Evolutionary conservation across 805 yeast species (phyloP).

Genomic region (Zygoascus tannicola): DNA sequence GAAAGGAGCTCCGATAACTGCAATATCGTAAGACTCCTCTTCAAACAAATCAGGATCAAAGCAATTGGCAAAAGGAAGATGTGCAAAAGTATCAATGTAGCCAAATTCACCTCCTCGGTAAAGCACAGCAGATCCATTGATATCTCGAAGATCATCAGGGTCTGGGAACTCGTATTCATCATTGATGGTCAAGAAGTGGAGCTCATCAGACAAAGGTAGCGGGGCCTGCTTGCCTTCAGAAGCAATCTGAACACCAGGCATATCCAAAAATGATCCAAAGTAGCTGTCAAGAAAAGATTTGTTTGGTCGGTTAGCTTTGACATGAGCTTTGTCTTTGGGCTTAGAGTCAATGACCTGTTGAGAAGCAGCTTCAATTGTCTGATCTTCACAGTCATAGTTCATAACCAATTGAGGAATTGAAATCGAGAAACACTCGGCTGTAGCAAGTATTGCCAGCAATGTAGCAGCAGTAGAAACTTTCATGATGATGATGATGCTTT

Average conservation of each 20-base stretch:
- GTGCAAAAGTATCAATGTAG: constrained; percentile 54
- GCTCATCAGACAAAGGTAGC: constrained; percentile 13
- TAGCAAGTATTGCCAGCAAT: neutral
- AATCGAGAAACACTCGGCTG: neutral
- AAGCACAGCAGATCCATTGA: constrained; percentile 37
- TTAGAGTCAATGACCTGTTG: too few relatives aligned
- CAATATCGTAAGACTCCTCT: constrained; percentile 48
- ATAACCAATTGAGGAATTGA: neutral
- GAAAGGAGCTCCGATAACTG: constrained; percentile 69
- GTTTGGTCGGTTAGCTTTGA: neutral
- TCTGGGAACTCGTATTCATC: constrained; percentile 28
- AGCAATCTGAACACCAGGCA: constrained; percentile 9
- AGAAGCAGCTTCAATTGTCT: too few relatives aligned
- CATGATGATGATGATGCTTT: neutral
- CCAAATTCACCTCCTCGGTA: constrained; percentile 34
- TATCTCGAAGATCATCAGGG: constrained; percentile 32
- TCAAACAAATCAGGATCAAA: constrained; percentile 32
- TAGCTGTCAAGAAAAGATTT: constrained; percentile 29
- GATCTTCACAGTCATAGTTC: neutral
- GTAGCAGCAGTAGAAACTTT: neutral
- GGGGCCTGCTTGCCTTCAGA: neutral
- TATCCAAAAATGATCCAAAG: constrained; percentile 30
- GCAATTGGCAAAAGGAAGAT: constrained; percentile 47
- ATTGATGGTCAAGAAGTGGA: constrained; percentile 26
- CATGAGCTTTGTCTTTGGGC: neutral